Base-by-base conservation (phyloP, 2,329 filamentous ascomycete genomes). In the Davidsoniella australis region DNA sequence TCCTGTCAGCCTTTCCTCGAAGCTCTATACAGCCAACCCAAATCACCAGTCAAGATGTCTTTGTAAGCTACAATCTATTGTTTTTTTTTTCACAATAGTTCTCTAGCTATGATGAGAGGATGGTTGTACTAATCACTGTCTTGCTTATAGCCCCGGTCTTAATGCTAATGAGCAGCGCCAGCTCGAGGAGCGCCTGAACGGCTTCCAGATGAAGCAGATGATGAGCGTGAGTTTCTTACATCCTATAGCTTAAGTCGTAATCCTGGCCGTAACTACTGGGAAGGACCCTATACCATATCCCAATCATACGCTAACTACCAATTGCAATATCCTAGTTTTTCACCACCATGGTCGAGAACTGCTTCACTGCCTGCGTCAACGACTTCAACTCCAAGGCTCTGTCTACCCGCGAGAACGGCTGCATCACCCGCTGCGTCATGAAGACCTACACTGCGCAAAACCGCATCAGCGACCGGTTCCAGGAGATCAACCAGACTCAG, bases 301-400 rank as follows among this genome's bases (percentile, higher is more conserved):
- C 4, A 33, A 12, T 12, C 29, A 33, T 12, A 33, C 8, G 29
- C 39, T 45, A 26, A 43, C 39, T 26, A 38, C 45, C 40, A 3
- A 23, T 2, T 24, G 40, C 55, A 42, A 42, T 26, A 5, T n/a
- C 45, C 54, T 57, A 76, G 73, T 68, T 76, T 64, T 76, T 75
- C 60, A 70, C 68, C 60, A 80, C 77, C 68, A 73, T 85, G 49
- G 82, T 87, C 59, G 81, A 86, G 65, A 76, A 81, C 68, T 98
- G 91, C 78, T 98, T 98, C 75, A 81, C 85, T 64, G 82, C 91
- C 67, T 98, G 91, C 73, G 78, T 98, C 68, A 89, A 88, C 67
- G 88, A 96, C 73, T 98, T 98, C 76, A 94, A 88, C 61, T 94
- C 87, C 69, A 96, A 96, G 71, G 85, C 86, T 45, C 78, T 98